phyloP scores from a whole-genome alignment of 345 rosid genomes.

The Pseudoturritis turrita region DNA sequence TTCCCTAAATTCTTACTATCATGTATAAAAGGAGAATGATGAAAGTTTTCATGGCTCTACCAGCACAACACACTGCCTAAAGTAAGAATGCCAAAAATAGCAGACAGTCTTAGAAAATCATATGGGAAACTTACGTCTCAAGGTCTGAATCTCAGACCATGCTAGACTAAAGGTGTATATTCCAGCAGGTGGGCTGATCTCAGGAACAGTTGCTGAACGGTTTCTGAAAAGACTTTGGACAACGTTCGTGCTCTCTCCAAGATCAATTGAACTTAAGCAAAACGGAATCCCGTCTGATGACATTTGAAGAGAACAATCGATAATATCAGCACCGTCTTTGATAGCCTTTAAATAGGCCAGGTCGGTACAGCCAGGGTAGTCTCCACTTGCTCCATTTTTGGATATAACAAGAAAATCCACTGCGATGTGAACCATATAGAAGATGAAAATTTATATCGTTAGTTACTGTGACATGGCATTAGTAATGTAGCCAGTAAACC shows the following conservation, averaged over 20 bases:
- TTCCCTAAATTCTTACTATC: not conserved
- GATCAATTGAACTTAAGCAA: slow-evolving; percentile 63
- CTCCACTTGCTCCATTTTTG: slow-evolving; percentile 87
- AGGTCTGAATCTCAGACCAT: slow-evolving; percentile 59
- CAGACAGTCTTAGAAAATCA: not conserved
- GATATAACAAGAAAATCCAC: slow-evolving; percentile 56
- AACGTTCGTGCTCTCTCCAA: slow-evolving; percentile 42
- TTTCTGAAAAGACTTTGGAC: slow-evolving; percentile 40
- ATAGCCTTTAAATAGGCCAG: slow-evolving; percentile 72
- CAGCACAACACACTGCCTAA: not conserved
- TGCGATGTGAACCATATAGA: slow-evolving; percentile 30
- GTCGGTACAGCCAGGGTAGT: slow-evolving; percentile 82
- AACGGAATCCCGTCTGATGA: slow-evolving; percentile 67
- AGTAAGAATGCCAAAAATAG: not conserved
- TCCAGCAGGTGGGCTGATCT: slow-evolving; percentile 31
- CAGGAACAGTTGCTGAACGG: slow-evolving; percentile 39
- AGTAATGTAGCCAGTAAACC: not conserved
- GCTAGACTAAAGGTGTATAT: slow-evolving; percentile 62
- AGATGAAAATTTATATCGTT: not conserved
- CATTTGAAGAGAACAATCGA: slow-evolving; percentile 86
- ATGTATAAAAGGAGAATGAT: not conserved
- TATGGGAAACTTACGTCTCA: slow-evolving; percentile 52
- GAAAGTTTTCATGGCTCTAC: not conserved
- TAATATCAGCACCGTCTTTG: slow-evolving; percentile 61
- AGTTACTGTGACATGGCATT: not conserved